phyloP scores from a whole-genome alignment of 202 grass and related monocot species.

The Setaria italica region DNA sequence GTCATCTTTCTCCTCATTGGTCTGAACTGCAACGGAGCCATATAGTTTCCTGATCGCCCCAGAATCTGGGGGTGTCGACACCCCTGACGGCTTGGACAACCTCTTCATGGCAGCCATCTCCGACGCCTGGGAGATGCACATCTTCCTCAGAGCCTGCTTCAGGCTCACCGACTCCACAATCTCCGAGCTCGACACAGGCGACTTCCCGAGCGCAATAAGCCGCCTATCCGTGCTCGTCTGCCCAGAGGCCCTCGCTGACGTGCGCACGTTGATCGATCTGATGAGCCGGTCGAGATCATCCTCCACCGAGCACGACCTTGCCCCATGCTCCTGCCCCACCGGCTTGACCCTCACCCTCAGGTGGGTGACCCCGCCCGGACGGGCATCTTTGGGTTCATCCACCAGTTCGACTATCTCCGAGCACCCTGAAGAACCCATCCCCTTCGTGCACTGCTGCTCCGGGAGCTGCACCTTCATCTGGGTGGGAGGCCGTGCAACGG shows the following conservation, averaged over 20 bases:
- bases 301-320: constrained; percentile 48
- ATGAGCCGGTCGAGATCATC: constrained; percentile 70
- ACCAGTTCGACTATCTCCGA: constrained; percentile 85
- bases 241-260: constrained; percentile 50
- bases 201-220: constrained; percentile 65
- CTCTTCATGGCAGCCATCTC: constrained; percentile 99
- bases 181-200: constrained; percentile 67
- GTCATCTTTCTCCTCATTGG: constrained; percentile 49
- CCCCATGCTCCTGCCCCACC: constrained; percentile 56
- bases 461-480: constrained; percentile 44
- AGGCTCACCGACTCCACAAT: constrained; percentile 89
- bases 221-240: constrained; percentile 71
- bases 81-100: constrained; percentile 53
- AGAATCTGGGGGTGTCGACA: constrained; percentile 51
- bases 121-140: constrained; percentile 97
- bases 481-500: constrained; percentile 3
- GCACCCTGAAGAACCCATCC: constrained; percentile 76
- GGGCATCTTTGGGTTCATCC: constrained; percentile 54
- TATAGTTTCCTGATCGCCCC: constrained; percentile 73
- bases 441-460: constrained; percentile 7
- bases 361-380: constrained; percentile 55
- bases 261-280: constrained; percentile 67
- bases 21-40: constrained; percentile 55
- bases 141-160: constrained; percentile 90
- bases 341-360: constrained; percentile 82